Percentiles rank a stretch among this genome's conserved stretches.
These are phyloP conservation scores for Torrubiellomyces zombiae DNA, from an alignment of 2,329 filamentous ascomycete genomes.

Conservation along the genomic window DNA sequence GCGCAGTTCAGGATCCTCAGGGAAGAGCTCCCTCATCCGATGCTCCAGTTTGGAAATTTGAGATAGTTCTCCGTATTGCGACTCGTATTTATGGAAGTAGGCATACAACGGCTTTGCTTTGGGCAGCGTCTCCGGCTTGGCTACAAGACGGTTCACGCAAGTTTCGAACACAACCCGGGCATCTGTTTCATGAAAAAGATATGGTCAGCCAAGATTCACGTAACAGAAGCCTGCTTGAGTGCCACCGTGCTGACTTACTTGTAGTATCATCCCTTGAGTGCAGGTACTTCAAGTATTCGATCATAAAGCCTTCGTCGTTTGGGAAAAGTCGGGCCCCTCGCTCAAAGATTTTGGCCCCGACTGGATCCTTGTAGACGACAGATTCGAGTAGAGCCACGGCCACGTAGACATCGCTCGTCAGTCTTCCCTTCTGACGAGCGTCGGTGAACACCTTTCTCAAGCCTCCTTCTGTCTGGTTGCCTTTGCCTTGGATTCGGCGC, in stretches of 20 bases:
- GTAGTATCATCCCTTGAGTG: conserved; percentile 85
- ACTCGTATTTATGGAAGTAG: conserved; percentile 93
- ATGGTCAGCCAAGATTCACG: too few relatives aligned
- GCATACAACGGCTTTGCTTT: conserved; percentile 75
- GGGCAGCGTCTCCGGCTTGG: conserved; percentile 54
- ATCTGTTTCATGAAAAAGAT: too few relatives aligned
- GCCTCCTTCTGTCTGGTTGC: conserved; percentile 48
- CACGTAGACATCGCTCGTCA: conserved; percentile 91
- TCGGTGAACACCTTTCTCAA: conserved; percentile 81
- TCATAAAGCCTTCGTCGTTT: conserved; percentile 79
- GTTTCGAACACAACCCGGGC: conserved; percentile 93
- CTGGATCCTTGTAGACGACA: conserved; percentile 85
- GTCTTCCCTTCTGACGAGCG: conserved; percentile 68
- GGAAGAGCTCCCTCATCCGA: conserved; percentile 87
- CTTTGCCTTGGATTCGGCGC: conserved; percentile 82
- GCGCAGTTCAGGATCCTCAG: conserved; percentile 61
- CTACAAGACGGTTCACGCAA: conserved; percentile 64
- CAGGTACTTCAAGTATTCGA: conserved; percentile 92
- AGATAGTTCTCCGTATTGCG: conserved; percentile 78
- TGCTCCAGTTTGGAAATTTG: conserved; percentile 84
- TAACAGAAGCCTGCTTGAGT: too few relatives aligned
- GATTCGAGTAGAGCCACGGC: conserved; percentile 87
- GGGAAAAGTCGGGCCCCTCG: conserved; percentile 86
- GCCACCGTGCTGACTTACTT: conserved; percentile 50
- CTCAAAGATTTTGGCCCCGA: conserved; percentile 90